Evolutionary conservation across 2,329 filamentous ascomycete species (phyloP).

Genomic region (Plenodomus lindquistii): DNA sequence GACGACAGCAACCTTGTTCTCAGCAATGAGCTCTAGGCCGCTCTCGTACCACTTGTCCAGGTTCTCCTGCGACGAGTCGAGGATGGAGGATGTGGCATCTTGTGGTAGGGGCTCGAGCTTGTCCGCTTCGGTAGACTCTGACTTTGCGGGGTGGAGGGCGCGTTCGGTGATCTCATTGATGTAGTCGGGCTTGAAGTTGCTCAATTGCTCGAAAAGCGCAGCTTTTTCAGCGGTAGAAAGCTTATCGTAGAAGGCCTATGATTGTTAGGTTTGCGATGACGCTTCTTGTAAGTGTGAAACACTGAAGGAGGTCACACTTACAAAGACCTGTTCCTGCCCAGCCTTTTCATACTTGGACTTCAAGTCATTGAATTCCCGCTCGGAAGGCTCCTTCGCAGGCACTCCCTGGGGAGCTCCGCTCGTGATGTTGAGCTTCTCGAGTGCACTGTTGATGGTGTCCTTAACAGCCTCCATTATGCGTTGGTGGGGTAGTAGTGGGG

Average conservation of each 20-base stretch:
- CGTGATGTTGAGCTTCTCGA: slow-evolving; percentile 49
- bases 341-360: slow-evolving; percentile 74
- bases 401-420: slow-evolving; percentile 34
- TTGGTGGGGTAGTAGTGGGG: slow-evolving; percentile 16
- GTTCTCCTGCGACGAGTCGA: slow-evolving; percentile 81
- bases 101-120: slow-evolving; percentile 85
- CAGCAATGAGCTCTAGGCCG: slow-evolving; percentile 66
- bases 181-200: slow-evolving; percentile 77
- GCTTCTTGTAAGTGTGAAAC: background rate
- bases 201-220: slow-evolving; percentile 78
- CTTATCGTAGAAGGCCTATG: slow-evolving; percentile 73
- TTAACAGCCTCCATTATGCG: slow-evolving; percentile 49
- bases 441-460: slow-evolving; percentile 46
- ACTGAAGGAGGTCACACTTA: slow-evolving; percentile 3
- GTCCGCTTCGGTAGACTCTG: slow-evolving; percentile 54
- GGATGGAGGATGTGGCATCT: slow-evolving; percentile 82
- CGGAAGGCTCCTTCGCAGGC: slow-evolving; percentile 58
- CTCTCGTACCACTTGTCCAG: slow-evolving; percentile 81
- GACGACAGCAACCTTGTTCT: slow-evolving; percentile 79
- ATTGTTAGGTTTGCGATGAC: background rate
- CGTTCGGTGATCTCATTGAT: slow-evolving; percentile 86
- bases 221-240: slow-evolving; percentile 75
- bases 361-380: slow-evolving; percentile 69
- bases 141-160: slow-evolving; percentile 75
- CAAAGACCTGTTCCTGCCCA: slow-evolving; percentile 79